A percentile compares a stretch with the other conserved stretches of the same genome.
Conservation (phyloP, 2,329 filamentous ascomycete species). For the Aspergillus pseudoviridinutans region DNA sequence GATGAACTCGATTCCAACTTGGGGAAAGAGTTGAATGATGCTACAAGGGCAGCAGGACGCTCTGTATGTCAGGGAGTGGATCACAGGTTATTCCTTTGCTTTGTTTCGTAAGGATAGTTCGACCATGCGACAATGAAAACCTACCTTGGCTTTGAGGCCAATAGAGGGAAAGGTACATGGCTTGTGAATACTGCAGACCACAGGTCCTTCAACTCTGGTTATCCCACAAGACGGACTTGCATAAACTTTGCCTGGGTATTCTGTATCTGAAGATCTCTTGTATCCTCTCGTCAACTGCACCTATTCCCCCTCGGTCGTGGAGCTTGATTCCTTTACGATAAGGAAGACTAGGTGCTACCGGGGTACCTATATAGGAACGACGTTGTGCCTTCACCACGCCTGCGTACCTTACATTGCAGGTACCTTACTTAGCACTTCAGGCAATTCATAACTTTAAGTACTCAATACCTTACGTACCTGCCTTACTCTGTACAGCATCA, state of each 20-base stretch:
- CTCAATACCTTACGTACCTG: too few relatives aligned
- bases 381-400: too few relatives aligned
- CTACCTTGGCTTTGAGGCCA: background rate
- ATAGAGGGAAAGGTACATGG: background rate
- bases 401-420: too few relatives aligned
- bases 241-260: background rate
- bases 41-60: background rate
- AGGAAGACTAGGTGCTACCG: background rate
- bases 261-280: background rate
- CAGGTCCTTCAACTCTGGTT: background rate
- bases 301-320: background rate
- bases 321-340: background rate
- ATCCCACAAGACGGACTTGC: background rate
- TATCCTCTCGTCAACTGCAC: background rate
- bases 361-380: background rate
- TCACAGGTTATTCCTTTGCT: background rate
- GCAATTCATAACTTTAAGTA: background rate
- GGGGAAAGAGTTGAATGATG: background rate
- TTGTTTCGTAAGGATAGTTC: background rate
- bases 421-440: too few relatives aligned
- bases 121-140: background rate
- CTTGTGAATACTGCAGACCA: background rate
- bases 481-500: conserved; percentile 2
- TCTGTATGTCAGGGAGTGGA: background rate
- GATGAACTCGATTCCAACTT: background rate